Evolutionary conservation across 768 basidiomycete species (phyloP), one percentile per base, ranked within the genome.

Genomic region (Tylopilus felleus): DNA sequence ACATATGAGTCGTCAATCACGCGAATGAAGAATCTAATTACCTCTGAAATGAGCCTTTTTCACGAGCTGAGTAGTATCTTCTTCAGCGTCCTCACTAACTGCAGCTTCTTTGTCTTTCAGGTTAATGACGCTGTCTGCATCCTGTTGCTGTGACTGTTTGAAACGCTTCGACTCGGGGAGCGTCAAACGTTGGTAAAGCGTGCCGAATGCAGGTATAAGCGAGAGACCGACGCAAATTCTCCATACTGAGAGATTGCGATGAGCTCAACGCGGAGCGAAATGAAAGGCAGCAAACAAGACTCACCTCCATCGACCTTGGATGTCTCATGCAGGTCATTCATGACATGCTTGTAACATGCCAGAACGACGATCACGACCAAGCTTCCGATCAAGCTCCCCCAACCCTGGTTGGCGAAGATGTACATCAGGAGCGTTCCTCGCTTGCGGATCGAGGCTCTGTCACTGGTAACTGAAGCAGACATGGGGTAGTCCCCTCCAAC

Each of bases 401-500:
- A 90, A 12, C 88, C 89, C 67, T 90, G 85, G 66, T 84, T 85
- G 1, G 85, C 77, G 60, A 89, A 90, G 60, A 88, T 86, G 63
- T 86, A 88, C 21, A 83, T 76, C n/a, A 92, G 76, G 70, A 91
- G 77, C 0, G 84, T 85, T 0, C 89, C 89, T 16, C 86, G 79
- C 47, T 86, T 82, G 35, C 80, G 75, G 36, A 89, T 64, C 57
- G 79, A 79, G 7, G 87, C 77, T 14, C 86, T 78, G 60, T 91
- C 88, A 7, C 80, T 80, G 12, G 85, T 80, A 53, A 89, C 74
- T 10, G 80, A 80, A 0, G 88, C 86, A 12, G 80, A 82, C 86
- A 90, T 85, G 2, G 88, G 86, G 63, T 89, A 89, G 66, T 90
- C 90, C 3, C 86, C 89, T 16, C 88, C 90, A 1, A 91, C 82